Base-by-base conservation (phyloP, 306 rosid species). In the Quercus gilva region DNA sequence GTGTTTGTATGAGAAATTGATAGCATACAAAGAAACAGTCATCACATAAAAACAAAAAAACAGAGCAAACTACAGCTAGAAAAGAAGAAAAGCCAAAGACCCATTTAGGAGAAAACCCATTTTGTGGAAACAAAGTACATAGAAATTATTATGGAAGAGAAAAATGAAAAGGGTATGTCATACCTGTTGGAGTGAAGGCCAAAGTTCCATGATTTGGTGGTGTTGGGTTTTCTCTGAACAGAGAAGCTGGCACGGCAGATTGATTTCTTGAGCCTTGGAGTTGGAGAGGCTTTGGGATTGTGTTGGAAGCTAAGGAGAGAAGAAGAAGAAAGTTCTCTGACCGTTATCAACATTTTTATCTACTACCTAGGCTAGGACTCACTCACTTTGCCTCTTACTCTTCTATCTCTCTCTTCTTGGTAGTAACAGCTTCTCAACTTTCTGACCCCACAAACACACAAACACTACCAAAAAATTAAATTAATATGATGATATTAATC, bases 331-430 rank as follows among this genome's bases (percentile, higher is more conserved):
- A 89, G 89, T 84, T 87, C 95, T 71, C 85, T 80, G 25, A 90
- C 87, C 69, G 94, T 86, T 86, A 89, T 89, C 97, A 90, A 80
- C 97, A 94, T 94, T 64, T 53, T 87, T 81, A 81, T 87, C 87
- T 57, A 25, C 76, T 59, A 9, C 41, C 74, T 81, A 1, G 75
- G 64, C 74, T 81, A 1, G 75, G 64, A 70, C 37, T 73, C 64
- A 55, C 18, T 19, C 9, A 23, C 26, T 68, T 12, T 68, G 53
- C 72, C 28, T 18, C 72, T 19, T 6, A 0, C 21, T 33, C 37
- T 60, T 1, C 3, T 59, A 2, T 28, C 35, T 23, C 21, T 41
- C 35, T 31, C 19, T 17, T 45, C 52, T 49, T 49, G 4, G 4
- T 49, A 49, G 45, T 0, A 1, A 4, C 52, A 35, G 17, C 5